Base-by-base conservation (phyloP, 2,329 filamentous ascomycete genomes). In the Capronia epimyces region DNA sequence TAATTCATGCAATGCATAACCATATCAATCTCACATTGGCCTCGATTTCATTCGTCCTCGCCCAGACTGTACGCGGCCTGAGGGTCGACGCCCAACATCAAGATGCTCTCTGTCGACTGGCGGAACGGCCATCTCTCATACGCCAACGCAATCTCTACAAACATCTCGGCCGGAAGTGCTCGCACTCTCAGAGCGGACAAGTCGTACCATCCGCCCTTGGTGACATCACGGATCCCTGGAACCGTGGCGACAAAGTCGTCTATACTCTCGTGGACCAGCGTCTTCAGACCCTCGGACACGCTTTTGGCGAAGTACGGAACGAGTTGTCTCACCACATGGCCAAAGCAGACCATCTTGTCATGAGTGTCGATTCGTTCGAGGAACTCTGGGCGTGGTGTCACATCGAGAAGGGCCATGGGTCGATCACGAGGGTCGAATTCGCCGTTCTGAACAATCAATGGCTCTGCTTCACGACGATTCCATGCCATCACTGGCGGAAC, bases 321-420 rank as follows among this genome's bases (percentile, higher is more conserved):
- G 31, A 55, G 20, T 7, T 29, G 32, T 10, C 22, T 46, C 25
- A 55, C 46, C 9, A 63, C 45, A 20, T 60, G 53, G 31, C 48
- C 49, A 29, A 62, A 59, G 46, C 50, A 60, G 36, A 57, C 48
- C 46, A 51, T 49, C 29, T 56, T 59, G 31, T 56, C 56, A 20
- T 46, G 22, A 7, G 56, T 56, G 32, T 62, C 47, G 60, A 83
- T 81, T 50, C 71, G 72, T 10, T 73, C 64, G 15, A 82, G 61
- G 52, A 83, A 76, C 56, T 83, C 79, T 5, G 78, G 77, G 43
- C 79, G 72, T 32, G 76, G 71, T 50, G 75, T 67, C 63, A 83
- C 82, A 57, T 81, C 73, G 49, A 70, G 67, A 53, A 63, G 49
- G 2, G 53, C 53, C 50, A 63, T 46, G 4, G 47, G 40, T 10